Conservation (phyloP, 2,329 filamentous ascomycete genomes). For the Claviceps purpurea region DNA sequence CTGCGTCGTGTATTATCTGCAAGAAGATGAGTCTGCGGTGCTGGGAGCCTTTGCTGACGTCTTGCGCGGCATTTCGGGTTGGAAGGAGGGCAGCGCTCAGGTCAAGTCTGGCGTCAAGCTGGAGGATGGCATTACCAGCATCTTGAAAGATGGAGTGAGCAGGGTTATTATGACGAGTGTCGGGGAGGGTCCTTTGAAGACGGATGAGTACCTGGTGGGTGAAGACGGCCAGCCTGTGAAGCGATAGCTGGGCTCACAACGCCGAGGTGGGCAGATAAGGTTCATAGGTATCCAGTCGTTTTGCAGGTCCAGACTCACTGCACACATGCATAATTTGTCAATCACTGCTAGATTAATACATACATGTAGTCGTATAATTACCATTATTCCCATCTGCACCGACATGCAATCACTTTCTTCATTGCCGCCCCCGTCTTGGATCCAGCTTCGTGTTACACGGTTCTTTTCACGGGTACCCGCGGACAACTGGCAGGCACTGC, state of each 20-base stretch:
- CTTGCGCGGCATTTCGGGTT: slow-evolving; percentile 53
- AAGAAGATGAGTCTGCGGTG: slow-evolving; percentile 59
- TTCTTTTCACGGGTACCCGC: neutral
- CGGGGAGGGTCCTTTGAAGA: slow-evolving; percentile 74
- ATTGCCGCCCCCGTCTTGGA: too few relatives aligned
- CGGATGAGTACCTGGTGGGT: slow-evolving; percentile 62
- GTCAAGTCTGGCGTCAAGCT: slow-evolving; percentile 43
- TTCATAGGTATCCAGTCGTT: neutral
- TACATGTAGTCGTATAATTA: too few relatives aligned
- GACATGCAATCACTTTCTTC: too few relatives aligned
- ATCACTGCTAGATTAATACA: too few relatives aligned
- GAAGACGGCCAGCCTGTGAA: slow-evolving; percentile 43
- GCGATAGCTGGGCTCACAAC: slow-evolving; percentile 10
- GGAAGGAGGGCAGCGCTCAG: slow-evolving; percentile 46
- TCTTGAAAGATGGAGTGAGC: slow-evolving; percentile 67
- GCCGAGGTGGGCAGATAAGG: neutral
- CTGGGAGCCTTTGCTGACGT: slow-evolving; percentile 65
- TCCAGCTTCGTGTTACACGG: too few relatives aligned
- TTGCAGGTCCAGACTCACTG: neutral
- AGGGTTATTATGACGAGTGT: slow-evolving; percentile 85
- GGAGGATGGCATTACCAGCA: slow-evolving; percentile 49
- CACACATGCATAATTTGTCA: too few relatives aligned
- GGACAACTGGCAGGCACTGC: slow-evolving; percentile 2
- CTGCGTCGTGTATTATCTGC: slow-evolving; percentile 88
- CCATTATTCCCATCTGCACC: too few relatives aligned